A percentile compares a stretch with the other conserved stretches of the same genome.
Evolutionary conservation across 1,284 basidiomycete genomes (phyloP).

Genomic region (Marasmius sp.): DNA sequence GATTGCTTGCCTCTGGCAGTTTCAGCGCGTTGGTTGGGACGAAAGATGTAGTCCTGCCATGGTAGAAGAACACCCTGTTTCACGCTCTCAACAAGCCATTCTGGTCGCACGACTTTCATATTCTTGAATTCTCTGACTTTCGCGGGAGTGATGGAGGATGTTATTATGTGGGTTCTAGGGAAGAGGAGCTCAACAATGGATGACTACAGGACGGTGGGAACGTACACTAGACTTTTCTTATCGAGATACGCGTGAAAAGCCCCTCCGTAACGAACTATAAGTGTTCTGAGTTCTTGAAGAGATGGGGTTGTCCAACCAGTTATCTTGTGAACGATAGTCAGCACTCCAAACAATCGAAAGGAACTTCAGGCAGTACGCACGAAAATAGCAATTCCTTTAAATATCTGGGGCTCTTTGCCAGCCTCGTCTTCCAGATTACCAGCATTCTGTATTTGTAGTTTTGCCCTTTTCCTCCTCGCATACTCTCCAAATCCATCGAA

Average conservation of each 20-base stretch:
- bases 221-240: slow-evolving; percentile 73
- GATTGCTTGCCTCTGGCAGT: slow-evolving; percentile 46
- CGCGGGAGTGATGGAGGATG: slow-evolving; percentile 84
- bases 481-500: slow-evolving; percentile 89
- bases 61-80: slow-evolving; percentile 67
- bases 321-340: slow-evolving; percentile 47
- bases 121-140: slow-evolving; percentile 87
- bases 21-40: slow-evolving; percentile 46
- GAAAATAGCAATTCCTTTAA: slow-evolving; percentile 76
- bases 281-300: slow-evolving; percentile 77
- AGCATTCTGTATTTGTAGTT: slow-evolving; percentile 84
- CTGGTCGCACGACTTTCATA: slow-evolving; percentile 86
- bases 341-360: neutral
- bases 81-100: slow-evolving; percentile 84
- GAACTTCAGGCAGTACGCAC: slow-evolving; percentile 42
- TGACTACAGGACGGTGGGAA: slow-evolving; percentile 16
- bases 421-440: slow-evolving; percentile 43
- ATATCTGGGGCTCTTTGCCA: slow-evolving; percentile 49
- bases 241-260: slow-evolving; percentile 83
- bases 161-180: slow-evolving; percentile 85
- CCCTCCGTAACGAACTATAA: slow-evolving; percentile 86
- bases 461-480: slow-evolving; percentile 87
- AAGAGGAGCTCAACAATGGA: slow-evolving; percentile 5
- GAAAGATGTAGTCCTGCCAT: slow-evolving; percentile 72
- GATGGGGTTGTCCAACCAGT: slow-evolving; percentile 92